Evolutionary conservation across 2,329 filamentous ascomycete genomes (phyloP), one percentile per base, ranked within the genome.

Genomic region (Scytalidium lignicola): DNA sequence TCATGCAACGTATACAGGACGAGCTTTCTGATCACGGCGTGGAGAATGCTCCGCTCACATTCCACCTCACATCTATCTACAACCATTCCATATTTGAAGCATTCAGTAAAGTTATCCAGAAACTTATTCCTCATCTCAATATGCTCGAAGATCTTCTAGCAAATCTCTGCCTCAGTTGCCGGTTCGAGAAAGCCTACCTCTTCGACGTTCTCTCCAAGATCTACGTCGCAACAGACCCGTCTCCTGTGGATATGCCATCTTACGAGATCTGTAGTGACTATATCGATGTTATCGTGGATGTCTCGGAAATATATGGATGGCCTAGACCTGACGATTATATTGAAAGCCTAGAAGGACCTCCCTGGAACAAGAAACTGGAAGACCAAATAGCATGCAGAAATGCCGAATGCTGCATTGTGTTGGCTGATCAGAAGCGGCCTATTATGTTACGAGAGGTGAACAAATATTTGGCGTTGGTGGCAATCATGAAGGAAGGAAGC

Each of bases 221-320:
- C 54, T 99, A 99, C 72, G 95, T 99, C 59, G 93, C 93, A 1
- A 96, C 92, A 4, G 93, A 99, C 67, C 93, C 86, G 23, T 86
- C 88, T 37, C 92, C 92, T 0, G 89, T 92, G 26, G 92, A 97
- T 63, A 93, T 96, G 78, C 87, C 88, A 40, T 92, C 88, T 65
- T 99, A 99, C 67, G 93, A 97, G 71, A 95, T 97, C 63, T 99
- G 93, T 72, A 95, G 90, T 44, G 93, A 99, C 66, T 97, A 96
- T 66, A 96, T 99, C 59, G 93, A 99, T 67, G 90, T 97, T 52
- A 95, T 99, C 54, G 92, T 97, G 51, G 93, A 99, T 66, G 87
- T 97, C 47, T 93, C 90, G 22, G 92, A 97, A 65, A 86, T 99
- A 37, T 99, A 96, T 64, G 92, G 91, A 42, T 97, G 83, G 79